Evolutionary conservation across 345 rosid species (phyloP), one percentile per base, ranked within the genome.

Genomic region (Sonneratia alba): DNA sequence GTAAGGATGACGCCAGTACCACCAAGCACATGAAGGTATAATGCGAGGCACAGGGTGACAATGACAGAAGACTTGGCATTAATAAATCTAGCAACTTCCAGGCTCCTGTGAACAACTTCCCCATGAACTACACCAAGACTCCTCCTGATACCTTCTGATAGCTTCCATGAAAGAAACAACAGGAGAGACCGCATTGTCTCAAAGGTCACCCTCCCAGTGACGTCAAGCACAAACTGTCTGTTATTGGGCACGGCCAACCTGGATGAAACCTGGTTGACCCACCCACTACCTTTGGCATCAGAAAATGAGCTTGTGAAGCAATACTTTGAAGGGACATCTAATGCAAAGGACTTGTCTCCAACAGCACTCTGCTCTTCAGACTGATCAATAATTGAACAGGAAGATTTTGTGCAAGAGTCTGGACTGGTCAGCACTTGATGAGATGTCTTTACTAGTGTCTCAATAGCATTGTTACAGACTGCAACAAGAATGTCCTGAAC

Each of bases 161-260:
- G 77, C 83, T 84, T 92, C 91, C 92, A 73, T 77, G 86, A 73
- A 66, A 96, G 45, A 68, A 82, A 82, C 67, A 73, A 91, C 36
- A 91, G 72, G 36, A 91, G 57, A 36, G 96, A 91, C 71, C 90
- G 89, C 36, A 88, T 48, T 0, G 93, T 88, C 70, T 85, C 92
- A 47, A 91, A 74, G 3, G 99, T 91, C 69, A 91, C 98, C 83
- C 95, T 86, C 71, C 99, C 96, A 3, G 98, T 92, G 77, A 92
- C 88, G 77, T 96, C 97, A 45, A 92, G 85, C 87, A 89, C 85
- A 83, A 92, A 87, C 82, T 66, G 85, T 72, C 86, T 79, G 74
- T 96, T 96, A 70, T 86, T 81, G 0, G 99, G 99, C 72, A 84
- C 86, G 1, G 96, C 81, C 80, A 86, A 75, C 40, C 92, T 85